Conservation (phyloP, 1,284 basidiomycete genomes). For the Irpex sp. region DNA sequence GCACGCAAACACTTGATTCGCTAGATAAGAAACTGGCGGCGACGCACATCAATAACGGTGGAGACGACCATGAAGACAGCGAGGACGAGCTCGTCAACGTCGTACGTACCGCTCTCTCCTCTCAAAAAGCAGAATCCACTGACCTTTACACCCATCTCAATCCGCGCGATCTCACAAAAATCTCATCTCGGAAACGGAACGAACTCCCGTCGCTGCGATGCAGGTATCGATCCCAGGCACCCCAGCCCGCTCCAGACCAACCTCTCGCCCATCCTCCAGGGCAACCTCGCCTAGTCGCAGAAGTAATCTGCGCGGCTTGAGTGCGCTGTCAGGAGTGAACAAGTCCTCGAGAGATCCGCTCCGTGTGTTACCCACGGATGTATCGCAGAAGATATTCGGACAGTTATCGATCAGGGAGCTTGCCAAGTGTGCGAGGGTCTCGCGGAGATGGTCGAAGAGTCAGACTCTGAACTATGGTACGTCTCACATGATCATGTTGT, state of each 20-base stretch:
- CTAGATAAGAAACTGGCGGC: slow-evolving; percentile 37
- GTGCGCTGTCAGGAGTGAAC: slow-evolving; percentile 29
- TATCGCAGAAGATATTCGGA: slow-evolving; percentile 75
- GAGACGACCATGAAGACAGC: slow-evolving; percentile 48
- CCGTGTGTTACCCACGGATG: slow-evolving; percentile 70
- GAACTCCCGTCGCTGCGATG: background rate
- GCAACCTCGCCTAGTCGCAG: slow-evolving; percentile 57
- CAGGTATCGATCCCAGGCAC: slow-evolving; percentile 71
- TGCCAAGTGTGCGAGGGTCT: slow-evolving; percentile 75
- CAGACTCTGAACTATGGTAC: slow-evolving; percentile 87
- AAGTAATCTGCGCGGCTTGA: slow-evolving; percentile 37
- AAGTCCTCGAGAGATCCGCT: slow-evolving; percentile 53
- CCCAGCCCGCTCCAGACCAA: slow-evolving; percentile 47
- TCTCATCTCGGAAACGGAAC: background rate
- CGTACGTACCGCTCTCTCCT: slow-evolving; percentile 39
- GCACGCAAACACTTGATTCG: slow-evolving; percentile 50
- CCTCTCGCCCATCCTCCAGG: slow-evolving; percentile 45
- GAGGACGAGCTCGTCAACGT: slow-evolving; percentile 77
- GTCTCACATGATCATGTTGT: slow-evolving; percentile 22
- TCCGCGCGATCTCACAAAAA: background rate
- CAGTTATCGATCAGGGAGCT: slow-evolving; percentile 64
- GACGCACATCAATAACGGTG: slow-evolving; percentile 18
- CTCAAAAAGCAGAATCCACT: background rate
- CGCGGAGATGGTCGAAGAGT: slow-evolving; percentile 81
- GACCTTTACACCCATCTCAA: background rate